Percentiles rank a stretch among this genome's conserved stretches.
Conservation (phyloP, 1,284 basidiomycete genomes). For the Puccinia sorghi region DNA sequence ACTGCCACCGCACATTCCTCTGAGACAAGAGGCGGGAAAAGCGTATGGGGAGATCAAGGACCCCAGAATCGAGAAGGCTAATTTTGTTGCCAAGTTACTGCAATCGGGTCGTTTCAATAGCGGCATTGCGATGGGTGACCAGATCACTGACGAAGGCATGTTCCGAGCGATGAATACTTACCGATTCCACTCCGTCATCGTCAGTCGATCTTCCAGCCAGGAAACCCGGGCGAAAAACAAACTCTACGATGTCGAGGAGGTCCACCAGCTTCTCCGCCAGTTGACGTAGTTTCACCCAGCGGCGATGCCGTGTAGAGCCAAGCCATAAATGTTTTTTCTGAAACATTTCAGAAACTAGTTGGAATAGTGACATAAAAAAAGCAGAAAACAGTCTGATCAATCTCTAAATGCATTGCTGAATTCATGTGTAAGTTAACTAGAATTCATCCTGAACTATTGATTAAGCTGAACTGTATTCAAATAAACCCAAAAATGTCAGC, state of each 20-base stretch:
- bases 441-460: too few relatives aligned
- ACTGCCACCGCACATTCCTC: not conserved
- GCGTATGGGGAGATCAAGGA: slow-evolving; percentile 1
- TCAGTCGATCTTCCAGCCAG: not conserved
- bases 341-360: too few relatives aligned
- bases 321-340: too few relatives aligned
- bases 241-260: not conserved
- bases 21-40: not conserved
- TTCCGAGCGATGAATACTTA: not conserved
- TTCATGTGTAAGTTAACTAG: too few relatives aligned
- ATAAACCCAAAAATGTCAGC: too few relatives aligned
- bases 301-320: too few relatives aligned
- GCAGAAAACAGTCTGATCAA: too few relatives aligned
- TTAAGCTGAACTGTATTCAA: too few relatives aligned
- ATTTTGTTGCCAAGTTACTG: not conserved
- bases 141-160: not conserved
- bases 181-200: not conserved
- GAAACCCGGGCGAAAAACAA: not conserved
- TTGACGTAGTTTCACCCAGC: too few relatives aligned
- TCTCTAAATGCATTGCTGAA: too few relatives aligned
- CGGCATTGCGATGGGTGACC: not conserved
- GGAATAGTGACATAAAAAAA: too few relatives aligned
- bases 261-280: not conserved
- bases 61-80: not conserved
- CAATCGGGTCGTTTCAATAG: not conserved